These are phyloP conservation scores for Schizopora paradoxa DNA, from an alignment of 1,284 basidiomycete genomes.

Conservation along the genomic window DNA sequence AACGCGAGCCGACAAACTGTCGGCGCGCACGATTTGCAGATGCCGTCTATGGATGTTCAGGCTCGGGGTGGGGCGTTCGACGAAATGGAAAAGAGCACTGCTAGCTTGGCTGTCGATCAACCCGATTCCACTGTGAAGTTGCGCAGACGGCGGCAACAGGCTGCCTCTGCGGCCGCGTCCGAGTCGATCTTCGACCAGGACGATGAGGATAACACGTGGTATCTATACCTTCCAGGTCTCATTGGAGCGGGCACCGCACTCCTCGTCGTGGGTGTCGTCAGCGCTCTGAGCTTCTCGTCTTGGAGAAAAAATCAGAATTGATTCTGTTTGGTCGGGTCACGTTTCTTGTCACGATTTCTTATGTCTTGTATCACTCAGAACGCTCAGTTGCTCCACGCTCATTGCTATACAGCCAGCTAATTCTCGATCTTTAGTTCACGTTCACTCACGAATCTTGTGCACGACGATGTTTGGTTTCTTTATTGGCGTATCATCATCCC, in stretches of 20 bases:
- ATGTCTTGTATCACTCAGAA: not conserved
- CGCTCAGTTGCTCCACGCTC: not conserved
- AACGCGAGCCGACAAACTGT: slow-evolving; percentile 2
- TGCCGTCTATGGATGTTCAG: slow-evolving; percentile 42
- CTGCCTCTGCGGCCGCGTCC: slow-evolving; percentile 44
- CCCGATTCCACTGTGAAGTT: slow-evolving; percentile 27
- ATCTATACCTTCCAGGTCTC: slow-evolving; percentile 66
- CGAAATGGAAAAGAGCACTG: slow-evolving; percentile 4
- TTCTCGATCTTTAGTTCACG: not conserved
- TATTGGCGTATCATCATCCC: no score
- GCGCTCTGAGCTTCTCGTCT: slow-evolving; percentile 68
- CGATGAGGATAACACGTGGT: slow-evolving; percentile 67
- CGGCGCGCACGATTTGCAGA: slow-evolving; percentile 20
- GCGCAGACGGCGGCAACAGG: slow-evolving; percentile 43
- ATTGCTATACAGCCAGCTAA: not conserved
- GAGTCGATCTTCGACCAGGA: slow-evolving; percentile 28
- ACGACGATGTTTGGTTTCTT: no score
- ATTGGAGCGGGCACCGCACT: slow-evolving; percentile 75
- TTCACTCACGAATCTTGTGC: not conserved
- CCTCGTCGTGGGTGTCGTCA: slow-evolving; percentile 69
- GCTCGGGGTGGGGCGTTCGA: slow-evolving; percentile 11
- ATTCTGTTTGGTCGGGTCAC: not conserved
- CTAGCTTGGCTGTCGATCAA: slow-evolving; percentile 1
- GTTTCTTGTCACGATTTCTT: not conserved
- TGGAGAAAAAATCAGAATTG: slow-evolving; percentile 58